phyloP scores from a whole-genome alignment of 2,329 filamentous ascomycete species.

The Aspergillus neotritici region DNA sequence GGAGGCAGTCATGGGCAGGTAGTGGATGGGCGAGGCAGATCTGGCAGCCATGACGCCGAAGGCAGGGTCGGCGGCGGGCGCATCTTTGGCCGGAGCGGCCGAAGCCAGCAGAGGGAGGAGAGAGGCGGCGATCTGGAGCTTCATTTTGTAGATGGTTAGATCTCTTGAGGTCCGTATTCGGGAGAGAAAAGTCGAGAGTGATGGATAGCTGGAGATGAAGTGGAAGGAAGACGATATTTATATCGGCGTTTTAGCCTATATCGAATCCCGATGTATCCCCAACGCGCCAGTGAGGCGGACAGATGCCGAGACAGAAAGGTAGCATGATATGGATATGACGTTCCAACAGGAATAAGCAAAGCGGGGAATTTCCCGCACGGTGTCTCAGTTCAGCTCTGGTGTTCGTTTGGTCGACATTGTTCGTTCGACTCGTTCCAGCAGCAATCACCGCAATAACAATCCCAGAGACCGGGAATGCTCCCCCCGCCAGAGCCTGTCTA shows the following conservation, averaged over 20 bases:
- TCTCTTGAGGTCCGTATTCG: not conserved
- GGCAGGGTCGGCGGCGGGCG: constrained; percentile 14
- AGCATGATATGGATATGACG: no score
- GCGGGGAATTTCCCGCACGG: no score
- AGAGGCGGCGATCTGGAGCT: not conserved
- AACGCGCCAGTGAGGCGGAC: no score
- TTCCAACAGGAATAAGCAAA: no score
- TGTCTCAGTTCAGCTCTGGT: no score
- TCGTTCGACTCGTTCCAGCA: no score
- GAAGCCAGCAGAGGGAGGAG: constrained; percentile 10
- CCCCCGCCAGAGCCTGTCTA: no score
- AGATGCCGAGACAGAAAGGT: no score
- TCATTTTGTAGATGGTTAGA: constrained; percentile 6
- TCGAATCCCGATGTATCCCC: no score
- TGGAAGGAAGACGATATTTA: constrained; percentile 2
- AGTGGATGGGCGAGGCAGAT: constrained; percentile 48
- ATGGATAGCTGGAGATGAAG: not conserved
- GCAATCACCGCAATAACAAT: no score
- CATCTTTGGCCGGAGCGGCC: not conserved
- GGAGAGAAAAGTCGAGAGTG: not conserved
- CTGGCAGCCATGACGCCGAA: constrained; percentile 44
- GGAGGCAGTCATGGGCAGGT: constrained; percentile 43
- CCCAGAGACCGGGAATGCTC: no score
- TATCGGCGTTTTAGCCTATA: not conserved
- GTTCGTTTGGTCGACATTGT: no score